phyloP scores from a whole-genome alignment of 768 basidiomycete species.

The Kwoniella newhampshirensis region DNA sequence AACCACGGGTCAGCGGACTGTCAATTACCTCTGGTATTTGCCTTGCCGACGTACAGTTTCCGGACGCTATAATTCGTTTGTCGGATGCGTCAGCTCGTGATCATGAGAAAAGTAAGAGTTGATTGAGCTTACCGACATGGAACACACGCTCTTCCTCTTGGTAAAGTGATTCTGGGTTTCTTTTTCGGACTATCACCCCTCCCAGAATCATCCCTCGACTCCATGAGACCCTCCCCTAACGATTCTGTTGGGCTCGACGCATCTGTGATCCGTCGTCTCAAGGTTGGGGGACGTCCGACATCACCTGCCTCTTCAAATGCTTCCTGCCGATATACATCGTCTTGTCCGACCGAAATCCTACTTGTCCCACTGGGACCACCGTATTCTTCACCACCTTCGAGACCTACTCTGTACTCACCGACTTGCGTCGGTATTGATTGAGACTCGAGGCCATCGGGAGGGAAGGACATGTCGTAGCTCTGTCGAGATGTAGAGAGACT shows the following conservation, averaged over 20 bases:
- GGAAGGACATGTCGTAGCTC: not conserved
- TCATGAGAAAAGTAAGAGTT: too few relatives aligned
- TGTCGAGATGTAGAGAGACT: not conserved
- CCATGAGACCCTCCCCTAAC: constrained; percentile 9
- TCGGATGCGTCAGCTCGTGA: too few relatives aligned
- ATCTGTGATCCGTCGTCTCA: not conserved
- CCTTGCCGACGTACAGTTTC: constrained; percentile 46
- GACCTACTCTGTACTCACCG: not conserved
- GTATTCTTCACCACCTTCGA: not conserved
- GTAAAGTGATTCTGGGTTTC: constrained; percentile 37
- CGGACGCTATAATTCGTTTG: too few relatives aligned
- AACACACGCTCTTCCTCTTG: constrained; percentile 42
- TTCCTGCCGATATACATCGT: not conserved
- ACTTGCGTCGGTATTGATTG: not conserved
- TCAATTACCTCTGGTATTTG: not conserved
- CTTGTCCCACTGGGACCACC: not conserved
- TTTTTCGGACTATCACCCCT: constrained; percentile 16
- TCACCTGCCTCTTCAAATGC: not conserved
- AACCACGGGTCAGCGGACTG: not conserved
- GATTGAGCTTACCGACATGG: constrained; percentile 26
- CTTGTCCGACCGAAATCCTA: not conserved
- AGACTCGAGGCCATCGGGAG: not conserved
- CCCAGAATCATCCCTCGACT: not conserved
- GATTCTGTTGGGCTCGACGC: constrained; percentile 22
- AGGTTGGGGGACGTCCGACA: not conserved